phyloP scores from a whole-genome alignment of 441 rosid species.

The Rhodomyrtus psidioides region DNA sequence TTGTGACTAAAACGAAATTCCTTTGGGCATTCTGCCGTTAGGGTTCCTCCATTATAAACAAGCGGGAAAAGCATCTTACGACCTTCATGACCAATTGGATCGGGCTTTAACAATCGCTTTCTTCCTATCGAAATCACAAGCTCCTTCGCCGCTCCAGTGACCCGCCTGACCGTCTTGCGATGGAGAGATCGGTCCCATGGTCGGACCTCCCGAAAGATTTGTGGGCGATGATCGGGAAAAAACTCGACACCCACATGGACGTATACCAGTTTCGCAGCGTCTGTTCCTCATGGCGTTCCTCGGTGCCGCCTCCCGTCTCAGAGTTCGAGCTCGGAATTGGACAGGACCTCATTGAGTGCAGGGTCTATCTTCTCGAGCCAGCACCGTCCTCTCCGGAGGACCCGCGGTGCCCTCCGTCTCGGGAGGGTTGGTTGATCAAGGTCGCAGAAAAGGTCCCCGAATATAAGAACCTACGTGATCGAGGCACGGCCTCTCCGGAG shows the following conservation, averaged over 20 bases:
- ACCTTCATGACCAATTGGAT: too few species aligned
- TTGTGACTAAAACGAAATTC: too few species aligned
- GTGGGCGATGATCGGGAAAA: not conserved
- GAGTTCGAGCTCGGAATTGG: not conserved
- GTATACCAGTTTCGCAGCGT: not conserved
- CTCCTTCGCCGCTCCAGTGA: not conserved
- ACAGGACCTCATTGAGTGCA: not conserved
- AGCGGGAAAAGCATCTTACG: too few species aligned
- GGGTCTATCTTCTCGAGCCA: not conserved
- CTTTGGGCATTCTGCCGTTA: too few species aligned
- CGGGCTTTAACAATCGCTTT: not conserved
- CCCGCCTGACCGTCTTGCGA: too few species aligned
- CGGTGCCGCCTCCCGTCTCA: not conserved
- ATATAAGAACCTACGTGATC: too few species aligned
- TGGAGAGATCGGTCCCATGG: not conserved
- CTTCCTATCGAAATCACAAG: not conserved
- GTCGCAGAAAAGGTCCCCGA: not conserved
- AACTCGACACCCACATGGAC: not conserved
- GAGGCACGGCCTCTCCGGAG: too few species aligned
- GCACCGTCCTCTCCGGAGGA: not conserved
- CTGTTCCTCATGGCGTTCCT: not conserved
- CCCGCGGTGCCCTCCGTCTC: not conserved
- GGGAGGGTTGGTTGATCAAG: constrained; percentile 17
- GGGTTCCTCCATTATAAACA: too few species aligned
- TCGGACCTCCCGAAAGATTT: not conserved